These are phyloP conservation scores for Chlamydomonas schloesseri DNA, from an alignment of 139 green algal species.

Conservation along the genomic window DNA sequence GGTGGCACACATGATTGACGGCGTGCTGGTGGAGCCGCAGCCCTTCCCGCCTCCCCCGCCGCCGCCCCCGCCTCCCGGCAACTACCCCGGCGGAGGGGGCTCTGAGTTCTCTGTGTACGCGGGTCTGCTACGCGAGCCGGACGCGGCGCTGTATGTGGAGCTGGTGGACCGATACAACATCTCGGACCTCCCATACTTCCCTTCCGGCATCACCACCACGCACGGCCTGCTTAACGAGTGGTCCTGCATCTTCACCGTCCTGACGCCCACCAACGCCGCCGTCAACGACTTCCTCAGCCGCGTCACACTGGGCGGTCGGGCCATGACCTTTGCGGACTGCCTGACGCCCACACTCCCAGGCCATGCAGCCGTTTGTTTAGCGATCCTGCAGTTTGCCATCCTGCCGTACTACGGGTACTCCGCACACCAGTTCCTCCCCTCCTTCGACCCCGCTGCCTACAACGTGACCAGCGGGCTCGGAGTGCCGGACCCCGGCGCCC, in stretches of 20 bases:
- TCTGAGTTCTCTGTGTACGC: background rate
- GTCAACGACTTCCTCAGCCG: background rate
- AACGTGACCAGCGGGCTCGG: background rate
- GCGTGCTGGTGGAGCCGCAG: background rate
- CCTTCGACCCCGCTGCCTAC: background rate
- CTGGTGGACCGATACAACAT: no score
- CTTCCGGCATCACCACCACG: no score
- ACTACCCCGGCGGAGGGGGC: background rate
- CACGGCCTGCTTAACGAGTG: no score
- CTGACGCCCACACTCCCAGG: background rate
- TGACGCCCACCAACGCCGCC: background rate
- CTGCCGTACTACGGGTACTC: background rate
- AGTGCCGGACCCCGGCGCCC: no score
- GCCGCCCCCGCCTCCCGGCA: background rate
- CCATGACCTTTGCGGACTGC: constrained; percentile 10
- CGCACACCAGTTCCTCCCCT: background rate
- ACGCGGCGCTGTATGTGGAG: no score
- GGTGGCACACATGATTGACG: constrained; percentile 1
- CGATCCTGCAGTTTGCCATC: background rate
- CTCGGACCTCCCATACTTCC: no score
- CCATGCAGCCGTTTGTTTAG: background rate
- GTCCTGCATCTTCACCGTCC: background rate
- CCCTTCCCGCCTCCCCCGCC: constrained; percentile 1
- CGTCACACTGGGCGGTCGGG: background rate
- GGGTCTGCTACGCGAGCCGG: background rate